Percentiles rank a stretch among this genome's conserved stretches.
Evolutionary conservation across 495 filamentous ascomycete species (phyloP).

Genomic region (Hyaloscypha finlandica): DNA sequence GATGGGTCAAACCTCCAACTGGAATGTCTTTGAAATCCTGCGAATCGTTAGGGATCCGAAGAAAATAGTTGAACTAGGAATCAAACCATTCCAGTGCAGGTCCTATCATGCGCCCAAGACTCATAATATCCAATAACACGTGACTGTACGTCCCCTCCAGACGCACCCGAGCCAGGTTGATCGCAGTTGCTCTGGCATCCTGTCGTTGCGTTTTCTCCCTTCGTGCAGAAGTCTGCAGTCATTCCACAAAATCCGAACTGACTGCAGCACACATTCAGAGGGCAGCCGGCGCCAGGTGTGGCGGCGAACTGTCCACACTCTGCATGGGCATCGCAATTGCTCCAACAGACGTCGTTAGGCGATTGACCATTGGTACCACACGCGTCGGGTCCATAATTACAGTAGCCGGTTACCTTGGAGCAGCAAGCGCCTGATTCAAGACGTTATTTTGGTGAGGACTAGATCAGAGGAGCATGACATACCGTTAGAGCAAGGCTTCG

Average conservation of each 20-base stretch:
- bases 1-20: slow-evolving; percentile 2
- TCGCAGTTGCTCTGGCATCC: not conserved
- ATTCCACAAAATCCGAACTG: slow-evolving; percentile 18
- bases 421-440: not conserved
- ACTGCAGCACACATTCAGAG: slow-evolving; percentile 19
- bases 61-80: too few relatives aligned
- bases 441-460: not conserved
- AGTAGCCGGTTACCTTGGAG: not conserved
- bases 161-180: not conserved
- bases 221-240: slow-evolving; percentile 1
- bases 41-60: too few relatives aligned
- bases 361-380: too few relatives aligned
- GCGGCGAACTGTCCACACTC: slow-evolving; percentile 13
- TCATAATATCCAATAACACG: slow-evolving; percentile 2
- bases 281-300: not conserved
- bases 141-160: not conserved
- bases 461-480: not conserved
- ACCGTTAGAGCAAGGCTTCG: not conserved
- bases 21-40: slow-evolving; percentile 32
- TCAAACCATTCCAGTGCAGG: too few relatives aligned
- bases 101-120: slow-evolving; percentile 2
- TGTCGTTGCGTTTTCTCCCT: not conserved
- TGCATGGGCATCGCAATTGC: slow-evolving; percentile 11
- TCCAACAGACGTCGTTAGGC: too few relatives aligned
- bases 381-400: too few relatives aligned